Evolutionary conservation across 2,329 filamentous ascomycete species (phyloP), one percentile per base, ranked within the genome.

Genomic region (Aspergillus caelatus): DNA sequence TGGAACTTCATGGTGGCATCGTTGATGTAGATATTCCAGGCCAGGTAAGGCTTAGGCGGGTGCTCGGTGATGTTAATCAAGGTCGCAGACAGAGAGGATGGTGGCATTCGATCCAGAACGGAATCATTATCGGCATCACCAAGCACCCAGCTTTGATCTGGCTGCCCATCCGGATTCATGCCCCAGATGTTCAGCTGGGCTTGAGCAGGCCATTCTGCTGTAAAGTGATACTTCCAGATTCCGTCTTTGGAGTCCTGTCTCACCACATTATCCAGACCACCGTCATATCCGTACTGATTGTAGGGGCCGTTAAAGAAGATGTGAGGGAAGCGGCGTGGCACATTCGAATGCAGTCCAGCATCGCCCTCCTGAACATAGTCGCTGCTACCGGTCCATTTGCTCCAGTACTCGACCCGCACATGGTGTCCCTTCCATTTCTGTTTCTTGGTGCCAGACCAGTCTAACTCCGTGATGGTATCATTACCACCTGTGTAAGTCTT

Each of bases 131-230:
- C 85, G 14, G 88, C 82, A 71, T 90, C 88, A 26, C 88, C 88
- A 64, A 83, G 85, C 2, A 88, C 83, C 62, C 80, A 82, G 9
- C 83, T 84, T 63, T 86, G 81, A 72, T 90, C 88, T 0, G 88
- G 87, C 67, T 85, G 77, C 23, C 87, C 86, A 73, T 89, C 83
- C 0, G 84, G 83, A 68, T 89, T 88, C 72, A 89, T 86, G 57
- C 88, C 88, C 88, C 88, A 90, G 7, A 88, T 81, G 67, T 89
- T 90, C 62, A 89, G 77, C 69, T 89, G 87, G 61, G 87, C 83
- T 55, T 83, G 77, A 2, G 84, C 83, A 7, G 88, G 88, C 84
- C 87, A 90, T 70, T 90, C 88, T 4, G 82, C 80, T 81, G 89
- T 84, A 63, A 89, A 86, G 65, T 86, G 80, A 67, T 84, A 86